Evolutionary conservation across 1,139 yeast genomes (phyloP).

Genomic region (Blastobotrys ciferrii): DNA sequence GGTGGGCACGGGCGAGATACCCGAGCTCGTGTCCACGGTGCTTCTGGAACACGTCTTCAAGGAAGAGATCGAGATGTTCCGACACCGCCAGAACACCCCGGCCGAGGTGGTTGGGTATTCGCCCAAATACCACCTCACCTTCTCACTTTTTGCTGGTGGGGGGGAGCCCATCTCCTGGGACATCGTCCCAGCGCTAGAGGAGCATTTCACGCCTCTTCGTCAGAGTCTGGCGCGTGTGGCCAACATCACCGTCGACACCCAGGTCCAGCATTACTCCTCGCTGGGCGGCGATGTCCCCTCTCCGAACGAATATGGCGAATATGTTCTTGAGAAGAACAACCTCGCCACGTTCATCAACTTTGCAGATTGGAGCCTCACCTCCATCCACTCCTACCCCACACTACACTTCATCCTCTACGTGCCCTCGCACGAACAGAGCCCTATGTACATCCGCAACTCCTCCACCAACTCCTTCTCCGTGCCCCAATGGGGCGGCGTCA

Average conservation of each 20-base stretch:
- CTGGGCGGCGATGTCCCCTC: conserved; percentile 33
- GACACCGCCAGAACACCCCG: conserved; percentile 15
- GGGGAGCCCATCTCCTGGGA: conserved; percentile 59
- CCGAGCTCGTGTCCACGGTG: conserved; percentile 59
- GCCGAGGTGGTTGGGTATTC: conserved; percentile 49
- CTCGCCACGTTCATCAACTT: conserved; percentile 71
- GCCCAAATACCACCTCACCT: conserved; percentile 62
- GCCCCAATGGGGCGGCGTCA: conserved; percentile 86
- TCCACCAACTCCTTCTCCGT: conserved; percentile 66
- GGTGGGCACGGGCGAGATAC: conserved; percentile 57
- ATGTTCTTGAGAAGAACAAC: conserved; percentile 37
- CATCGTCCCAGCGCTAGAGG: conserved; percentile 44
- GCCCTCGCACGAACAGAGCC: conserved; percentile 51
- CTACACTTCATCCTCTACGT: conserved; percentile 67
- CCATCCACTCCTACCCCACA: conserved; percentile 51
- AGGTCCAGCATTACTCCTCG: conserved; percentile 66
- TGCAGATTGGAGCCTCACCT: conserved; percentile 72
- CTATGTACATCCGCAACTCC: conserved; percentile 46
- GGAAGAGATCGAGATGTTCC: conserved; percentile 44
- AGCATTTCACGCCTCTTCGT: conserved; percentile 48
- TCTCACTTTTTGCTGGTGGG: conserved; percentile 60
- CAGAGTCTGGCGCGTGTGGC: conserved; percentile 48
- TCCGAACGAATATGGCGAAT: conserved; percentile 19
- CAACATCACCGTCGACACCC: conserved; percentile 75
- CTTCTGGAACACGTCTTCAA: conserved; percentile 53